phyloP scores from a whole-genome alignment of 768 basidiomycete genomes.

The Suillus clintonianus region DNA sequence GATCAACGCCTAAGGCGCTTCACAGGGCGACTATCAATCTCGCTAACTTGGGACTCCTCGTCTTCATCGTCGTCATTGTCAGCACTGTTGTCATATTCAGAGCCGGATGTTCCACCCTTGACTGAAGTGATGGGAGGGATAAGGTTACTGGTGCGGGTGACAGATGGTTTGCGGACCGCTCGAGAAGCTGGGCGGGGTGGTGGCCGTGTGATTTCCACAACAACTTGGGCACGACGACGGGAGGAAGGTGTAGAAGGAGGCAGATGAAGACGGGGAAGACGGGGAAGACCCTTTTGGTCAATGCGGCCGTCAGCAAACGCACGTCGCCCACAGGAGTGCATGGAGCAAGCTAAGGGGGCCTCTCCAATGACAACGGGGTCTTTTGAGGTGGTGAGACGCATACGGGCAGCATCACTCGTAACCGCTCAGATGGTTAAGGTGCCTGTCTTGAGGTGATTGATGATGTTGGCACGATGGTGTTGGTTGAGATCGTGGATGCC shows the following conservation, averaged over 20 bases:
- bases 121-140: not conserved
- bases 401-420: not conserved
- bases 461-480: not conserved
- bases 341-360: not conserved
- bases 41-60: not conserved
- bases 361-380: not conserved
- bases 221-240: not conserved
- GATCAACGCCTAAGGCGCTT: not conserved
- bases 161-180: not conserved
- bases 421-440: not conserved
- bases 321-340: not conserved
- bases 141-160: not conserved
- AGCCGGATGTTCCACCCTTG: not conserved
- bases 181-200: not conserved
- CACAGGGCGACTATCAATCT: not conserved
- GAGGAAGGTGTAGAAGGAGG: not conserved
- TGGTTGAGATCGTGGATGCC: not conserved
- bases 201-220: not conserved
- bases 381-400: not conserved
- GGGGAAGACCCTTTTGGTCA: not conserved
- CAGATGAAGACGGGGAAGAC: not conserved
- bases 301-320: not conserved
- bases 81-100: not conserved
- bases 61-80: not conserved
- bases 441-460: not conserved